Base-by-base conservation (phyloP, 1,284 basidiomycete species). In the Filobasidium uniguttulatum region DNA sequence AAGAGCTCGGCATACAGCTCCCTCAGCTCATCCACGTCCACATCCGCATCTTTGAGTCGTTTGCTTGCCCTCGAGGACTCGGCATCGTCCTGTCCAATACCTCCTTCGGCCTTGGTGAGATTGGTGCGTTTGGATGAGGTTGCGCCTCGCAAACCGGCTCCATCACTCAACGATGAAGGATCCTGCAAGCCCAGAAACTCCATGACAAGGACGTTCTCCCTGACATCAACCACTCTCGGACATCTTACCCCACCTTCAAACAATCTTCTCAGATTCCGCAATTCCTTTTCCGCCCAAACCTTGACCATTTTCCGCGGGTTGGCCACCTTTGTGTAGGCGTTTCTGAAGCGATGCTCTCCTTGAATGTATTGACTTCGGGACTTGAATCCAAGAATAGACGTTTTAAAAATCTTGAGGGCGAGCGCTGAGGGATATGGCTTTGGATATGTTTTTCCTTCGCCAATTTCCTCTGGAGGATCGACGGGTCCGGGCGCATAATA, bases 301-400 rank as follows among this genome's bases (percentile, higher is more conserved):
- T 88, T 78, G 15, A 99, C 93, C 93, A 99, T 98, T 71, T 99
- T 99, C 34, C 94, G 80, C 8, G 94, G 93, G 64, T 98, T 99
- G 57, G 80, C 81, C 15, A 65, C 64, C 46, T 83, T 81, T 57
- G 82, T 82, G 67, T 98, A 98, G 6, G 93, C 93, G 55, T 84
- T 79, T 33, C 88, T 77, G 72, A 98, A 98, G 8, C 94, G 82
- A 63, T 85, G 84, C 65, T 98, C 94, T 44, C 77, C 77, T 0
- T 81, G 79, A 29, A 97, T 90, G 67, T 97, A 97, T 52, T 85
- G 83, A 63, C 94, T 89, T 10, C 94, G 81, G 60, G 97, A 87
- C 67, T 96, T 94, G 75, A 99, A 99, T 8, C 91, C 77, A 7
- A 99, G 79, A 57, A 99, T 98, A 25, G 88, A 93, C 0, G 94